phyloP scores from a whole-genome alignment of 2,329 filamentous ascomycete genomes.

The Sporothrix inflata region DNA sequence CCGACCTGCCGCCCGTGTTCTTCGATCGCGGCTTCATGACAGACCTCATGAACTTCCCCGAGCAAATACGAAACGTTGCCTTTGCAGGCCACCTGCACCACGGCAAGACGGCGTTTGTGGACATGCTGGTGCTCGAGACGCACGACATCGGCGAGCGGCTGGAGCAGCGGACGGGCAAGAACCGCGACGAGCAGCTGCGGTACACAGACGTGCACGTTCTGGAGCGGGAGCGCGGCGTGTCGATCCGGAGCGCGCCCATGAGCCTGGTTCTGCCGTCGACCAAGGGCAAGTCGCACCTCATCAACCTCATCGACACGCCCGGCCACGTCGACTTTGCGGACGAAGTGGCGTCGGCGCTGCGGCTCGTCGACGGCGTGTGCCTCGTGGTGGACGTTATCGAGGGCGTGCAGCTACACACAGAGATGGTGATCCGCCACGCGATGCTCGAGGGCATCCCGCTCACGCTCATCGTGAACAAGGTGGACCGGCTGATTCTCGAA shows the following conservation, averaged over 20 bases:
- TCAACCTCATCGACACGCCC: slow-evolving; percentile 95
- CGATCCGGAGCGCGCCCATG: slow-evolving; percentile 93
- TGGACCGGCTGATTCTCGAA: slow-evolving; percentile 93
- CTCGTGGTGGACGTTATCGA: slow-evolving; percentile 95
- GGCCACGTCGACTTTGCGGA: slow-evolving; percentile 99
- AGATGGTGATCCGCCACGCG: slow-evolving; percentile 96
- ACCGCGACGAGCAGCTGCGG: slow-evolving; percentile 83
- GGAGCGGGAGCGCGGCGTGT: slow-evolving; percentile 86
- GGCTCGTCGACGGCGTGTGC: slow-evolving; percentile 88
- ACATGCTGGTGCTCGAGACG: slow-evolving; percentile 95
- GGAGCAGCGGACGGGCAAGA: slow-evolving; percentile 79
- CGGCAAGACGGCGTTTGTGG: slow-evolving; percentile 97
- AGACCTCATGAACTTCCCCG: slow-evolving; percentile 93
- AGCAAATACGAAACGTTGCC: slow-evolving; percentile 91
- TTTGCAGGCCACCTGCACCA: slow-evolving; percentile 93
- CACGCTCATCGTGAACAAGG: slow-evolving; percentile 92
- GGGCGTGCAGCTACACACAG: slow-evolving; percentile 97
- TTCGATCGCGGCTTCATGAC: slow-evolving; percentile 92
- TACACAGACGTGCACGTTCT: slow-evolving; percentile 93
- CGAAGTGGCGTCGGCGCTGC: slow-evolving; percentile 85
- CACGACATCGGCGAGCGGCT: slow-evolving; percentile 81
- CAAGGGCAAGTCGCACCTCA: slow-evolving; percentile 88
- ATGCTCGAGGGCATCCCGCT: slow-evolving; percentile 87
- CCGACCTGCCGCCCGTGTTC: slow-evolving; percentile 83
- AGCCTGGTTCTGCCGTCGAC: slow-evolving; percentile 85